phyloP scores from a whole-genome alignment of 257 asterid species.

The Hygrophila difformis region DNA sequence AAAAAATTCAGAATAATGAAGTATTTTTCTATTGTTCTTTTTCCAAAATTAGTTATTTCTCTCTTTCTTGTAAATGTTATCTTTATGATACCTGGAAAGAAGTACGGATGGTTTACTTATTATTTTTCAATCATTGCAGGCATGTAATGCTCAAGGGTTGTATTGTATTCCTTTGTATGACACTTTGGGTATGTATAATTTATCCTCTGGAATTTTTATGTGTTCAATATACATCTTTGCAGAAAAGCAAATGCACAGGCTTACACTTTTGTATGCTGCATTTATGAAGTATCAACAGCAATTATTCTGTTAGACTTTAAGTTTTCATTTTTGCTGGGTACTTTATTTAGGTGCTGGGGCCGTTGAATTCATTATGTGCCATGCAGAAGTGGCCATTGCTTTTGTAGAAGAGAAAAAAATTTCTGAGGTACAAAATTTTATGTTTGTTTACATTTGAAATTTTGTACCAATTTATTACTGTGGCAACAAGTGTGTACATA shows the following conservation, averaged over 20 bases:
- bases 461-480: no score
- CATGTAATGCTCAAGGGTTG: constrained; percentile 95
- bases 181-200: constrained; percentile 60
- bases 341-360: constrained; percentile 97
- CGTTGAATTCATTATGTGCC: constrained; percentile 81
- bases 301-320: neutral
- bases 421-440: constrained; percentile 37
- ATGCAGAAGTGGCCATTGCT: constrained; percentile 83
- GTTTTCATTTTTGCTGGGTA: constrained; percentile 20
- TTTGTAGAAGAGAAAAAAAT: constrained; percentile 90
- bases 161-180: constrained; percentile 87
- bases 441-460: no score
- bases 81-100: no score
- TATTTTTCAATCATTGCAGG: constrained; percentile 40
- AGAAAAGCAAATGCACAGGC: no score
- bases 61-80: no score
- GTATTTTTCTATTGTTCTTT: no score
- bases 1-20: no score
- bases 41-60: no score
- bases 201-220: neutral
- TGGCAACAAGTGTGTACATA: no score
- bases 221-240: neutral
- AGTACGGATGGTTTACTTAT: no score
- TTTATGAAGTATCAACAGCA: constrained; percentile 1
- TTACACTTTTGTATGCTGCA: neutral